Evolutionary conservation across 345 rosid genomes (phyloP), one percentile per base, ranked within the genome.

Genomic region (Melastoma malabathricum): DNA sequence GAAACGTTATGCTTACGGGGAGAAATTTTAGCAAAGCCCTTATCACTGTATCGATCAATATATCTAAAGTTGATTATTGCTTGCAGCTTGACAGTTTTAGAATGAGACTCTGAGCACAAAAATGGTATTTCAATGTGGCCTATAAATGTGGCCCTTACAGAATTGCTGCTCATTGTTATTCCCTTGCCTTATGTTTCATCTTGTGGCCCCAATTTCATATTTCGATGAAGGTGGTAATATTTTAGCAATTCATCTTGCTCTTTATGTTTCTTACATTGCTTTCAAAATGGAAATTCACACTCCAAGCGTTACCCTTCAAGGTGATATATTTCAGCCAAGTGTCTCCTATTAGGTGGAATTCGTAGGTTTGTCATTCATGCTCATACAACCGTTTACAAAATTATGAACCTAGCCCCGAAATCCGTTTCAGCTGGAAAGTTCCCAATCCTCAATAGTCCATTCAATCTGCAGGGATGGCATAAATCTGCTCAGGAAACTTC

Each of bases 341-440:
- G 98, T 58, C 87, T 84, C 65, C 76, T 92, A 56, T 87, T 96
- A 39, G 98, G 98, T 64, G 97, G 98, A 60, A 92, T 95, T 69
- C 95, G 93, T 75, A 84, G 62, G 98, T 87, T 69, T 59, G 61
- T 48, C 27, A 20, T 50, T 19, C 1, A 18, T 25, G 34, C 51
- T 17, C 39, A 39, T 59, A 25, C 43, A 12, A 13, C 20, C 10
- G 0, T 47, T 46, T 3, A 27, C 31, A 27, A 27, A 27, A 3
- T 3, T 18, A n/a, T 6, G 17, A 51, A 3, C 10, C 15, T 12
- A 47, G 49, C 19, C 13, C 12, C 15, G 49, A 15, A 47, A 47
- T 46, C n/a, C 15, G 15, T 50, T 50, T 50, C 25, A 41, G 17
- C 27, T n/a, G 29, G 44, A 34, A 22, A 18, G n/a, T 18, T 44